phyloP scores from a whole-genome alignment of 805 yeast genomes.

The Candida insectalens region DNA sequence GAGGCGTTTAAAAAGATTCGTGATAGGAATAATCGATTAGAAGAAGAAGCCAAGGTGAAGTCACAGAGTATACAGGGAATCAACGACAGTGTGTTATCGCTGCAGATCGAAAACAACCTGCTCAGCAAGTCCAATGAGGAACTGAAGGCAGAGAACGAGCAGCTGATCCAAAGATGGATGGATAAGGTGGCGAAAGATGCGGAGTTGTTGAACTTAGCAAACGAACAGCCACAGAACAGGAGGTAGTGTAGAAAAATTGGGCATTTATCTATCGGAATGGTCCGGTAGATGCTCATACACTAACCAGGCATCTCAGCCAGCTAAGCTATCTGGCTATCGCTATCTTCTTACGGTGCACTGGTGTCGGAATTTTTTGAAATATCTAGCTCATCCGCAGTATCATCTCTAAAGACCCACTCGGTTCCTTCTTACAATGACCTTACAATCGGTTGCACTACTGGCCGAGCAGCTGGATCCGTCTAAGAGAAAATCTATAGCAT shows the following conservation, averaged over 20 bases:
- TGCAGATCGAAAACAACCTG: conserved; percentile 41
- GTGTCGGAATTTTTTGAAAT: no score
- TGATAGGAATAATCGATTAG: conserved; percentile 10
- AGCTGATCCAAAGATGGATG: conserved; percentile 33
- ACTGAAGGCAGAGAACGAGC: conserved; percentile 29
- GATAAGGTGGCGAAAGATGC: conserved; percentile 33
- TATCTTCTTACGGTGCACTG: no score
- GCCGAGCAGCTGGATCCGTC: conserved; percentile 7
- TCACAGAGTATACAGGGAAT: conserved; percentile 36
- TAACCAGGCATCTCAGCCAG: no score
- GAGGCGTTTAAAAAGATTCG: conserved; percentile 17
- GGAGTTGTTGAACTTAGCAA: conserved; percentile 31
- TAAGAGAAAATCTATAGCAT: conserved; percentile 7
- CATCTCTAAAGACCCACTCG: no score
- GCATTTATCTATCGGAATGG: background rate
- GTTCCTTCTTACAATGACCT: conserved; percentile 3
- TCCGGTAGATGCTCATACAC: background rate
- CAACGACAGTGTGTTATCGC: conserved; percentile 39
- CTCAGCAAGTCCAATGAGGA: conserved; percentile 18
- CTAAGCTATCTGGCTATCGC: no score
- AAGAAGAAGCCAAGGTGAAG: conserved; percentile 27
- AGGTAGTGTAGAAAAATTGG: background rate
- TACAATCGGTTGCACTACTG: conserved; percentile 7
- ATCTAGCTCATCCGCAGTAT: no score
- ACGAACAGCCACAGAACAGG: conserved; percentile 22